A percentile compares a stretch with the other conserved stretches of the same genome.
Conservation (phyloP, 306 rosid genomes). For the Rubus idaeus region DNA sequence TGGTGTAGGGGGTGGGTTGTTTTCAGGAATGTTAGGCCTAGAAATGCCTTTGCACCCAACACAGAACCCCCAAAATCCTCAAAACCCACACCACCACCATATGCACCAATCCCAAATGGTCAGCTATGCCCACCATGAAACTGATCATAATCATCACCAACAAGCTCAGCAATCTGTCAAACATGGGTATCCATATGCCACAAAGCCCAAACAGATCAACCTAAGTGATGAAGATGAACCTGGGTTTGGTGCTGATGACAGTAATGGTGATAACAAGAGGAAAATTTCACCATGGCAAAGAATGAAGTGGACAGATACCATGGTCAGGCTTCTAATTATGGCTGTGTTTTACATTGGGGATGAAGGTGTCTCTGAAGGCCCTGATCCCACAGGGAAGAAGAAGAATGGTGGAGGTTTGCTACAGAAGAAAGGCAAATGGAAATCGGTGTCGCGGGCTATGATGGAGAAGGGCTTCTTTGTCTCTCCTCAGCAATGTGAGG, state of each 20-base stretch:
- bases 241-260: conserved; percentile 46
- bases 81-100: conserved; percentile 42
- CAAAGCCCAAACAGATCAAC: conserved; percentile 43
- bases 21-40: conserved; percentile 56
- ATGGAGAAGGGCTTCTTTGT: conserved; percentile 87
- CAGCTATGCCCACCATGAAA: conserved; percentile 48
- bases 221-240: conserved; percentile 79
- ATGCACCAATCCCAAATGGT: conserved; percentile 49
- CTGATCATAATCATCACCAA: conserved; percentile 36
- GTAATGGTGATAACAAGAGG: conserved; percentile 54
- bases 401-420: conserved; percentile 52
- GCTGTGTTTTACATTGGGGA: conserved; percentile 93
- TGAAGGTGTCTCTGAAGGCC: conserved; percentile 59
- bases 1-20: conserved; percentile 60
- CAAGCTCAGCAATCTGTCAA: conserved; percentile 44
- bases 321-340: conserved; percentile 82
- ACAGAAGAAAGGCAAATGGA: conserved; percentile 98
- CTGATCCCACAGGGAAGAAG: conserved; percentile 54
- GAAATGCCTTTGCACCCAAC: conserved; percentile 62
- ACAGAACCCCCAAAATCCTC: conserved; percentile 40
- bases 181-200: conserved; percentile 36
- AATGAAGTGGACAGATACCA: conserved; percentile 93
- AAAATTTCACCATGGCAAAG: conserved; percentile 90
- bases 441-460: conserved; percentile 91
- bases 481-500: conserved; percentile 97